Base-by-base conservation (phyloP, 2,329 filamentous ascomycete species). In the Sporothrix schenckii region DNA sequence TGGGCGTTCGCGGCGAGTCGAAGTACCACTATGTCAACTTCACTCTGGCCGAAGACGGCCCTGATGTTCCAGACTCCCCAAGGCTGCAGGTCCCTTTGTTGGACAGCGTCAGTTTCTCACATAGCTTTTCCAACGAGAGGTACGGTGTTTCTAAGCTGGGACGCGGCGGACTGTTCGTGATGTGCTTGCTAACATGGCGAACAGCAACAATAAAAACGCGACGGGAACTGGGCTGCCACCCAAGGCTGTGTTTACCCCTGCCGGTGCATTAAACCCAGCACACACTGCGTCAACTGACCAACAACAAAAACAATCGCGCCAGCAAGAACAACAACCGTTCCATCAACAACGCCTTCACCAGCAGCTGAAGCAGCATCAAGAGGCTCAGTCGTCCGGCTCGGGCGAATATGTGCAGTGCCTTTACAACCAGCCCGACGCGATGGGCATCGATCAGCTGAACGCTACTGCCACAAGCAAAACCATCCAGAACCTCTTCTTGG, bases 21-120 rank as follows among this genome's bases (percentile, higher is more conserved):
- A 99, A 99, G 79, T 99, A 99, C 79, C 95, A 99, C 80, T 99
- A 99, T 77, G 88, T 90, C 61, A 89, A 89, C 76, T 91, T 91
- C 75, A 83, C 82, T 14, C 80, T 90, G 66, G 80, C 83, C 54
- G 88, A 89, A 66, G 88, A 89, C 71, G 82, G 86, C 69, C 79
- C 83, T 4, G 85, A 86, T 16, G 72, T 81, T 4, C 79, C 79
- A 54, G 81, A 85, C 39, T 80, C 83, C 16, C 80, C 81, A 53
- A 79, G 80, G 3, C 83, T 83, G n/a, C 78, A 82, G 4, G 79
- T 84, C 27, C 81, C 83, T n/a, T 80, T 86, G 11, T 78, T 82
- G n/a, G 86, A 88, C 69, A 76, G 81, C 5, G 77, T 79, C 27
- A 81, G 79, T 72, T 83, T 86, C 74, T 76, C 81, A 4, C 84